These are phyloP conservation scores for Dendrobium huoshanense DNA, from an alignment of 106 monocot species.

Conservation along the genomic window DNA sequence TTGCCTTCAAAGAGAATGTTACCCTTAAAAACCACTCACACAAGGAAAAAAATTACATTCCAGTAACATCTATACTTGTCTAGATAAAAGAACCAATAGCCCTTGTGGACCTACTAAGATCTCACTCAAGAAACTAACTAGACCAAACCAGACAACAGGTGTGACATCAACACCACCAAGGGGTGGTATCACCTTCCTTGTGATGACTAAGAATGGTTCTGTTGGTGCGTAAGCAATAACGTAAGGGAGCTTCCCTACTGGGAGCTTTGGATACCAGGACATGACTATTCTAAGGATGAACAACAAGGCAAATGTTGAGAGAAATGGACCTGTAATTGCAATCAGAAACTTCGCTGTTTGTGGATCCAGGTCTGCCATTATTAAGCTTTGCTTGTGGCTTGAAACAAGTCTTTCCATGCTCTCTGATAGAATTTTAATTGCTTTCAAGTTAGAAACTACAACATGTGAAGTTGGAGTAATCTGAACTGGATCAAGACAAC, in stretches of 20 bases:
- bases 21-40: neutral
- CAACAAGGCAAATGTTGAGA: conserved; percentile 68
- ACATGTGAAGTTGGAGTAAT: neutral
- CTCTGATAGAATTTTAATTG: neutral
- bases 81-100: conserved; percentile 70
- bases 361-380: conserved; percentile 59
- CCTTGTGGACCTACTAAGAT: conserved; percentile 83
- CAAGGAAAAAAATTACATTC: neutral
- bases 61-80: conserved; percentile 28
- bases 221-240: conserved; percentile 77
- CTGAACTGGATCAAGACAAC: neutral
- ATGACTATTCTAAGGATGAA: conserved; percentile 78
- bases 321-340: conserved; percentile 45
- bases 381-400: neutral
- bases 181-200: conserved; percentile 79
- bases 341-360: conserved; percentile 38
- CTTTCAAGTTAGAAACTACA: neutral
- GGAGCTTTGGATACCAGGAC: conserved; percentile 95
- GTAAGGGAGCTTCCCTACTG: conserved; percentile 69
- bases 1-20: no score
- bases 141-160: conserved; percentile 88
- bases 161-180: conserved; percentile 85
- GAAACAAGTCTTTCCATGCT: neutral
- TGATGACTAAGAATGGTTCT: conserved; percentile 54
- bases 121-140: conserved; percentile 78